Conservation (phyloP, 1,139 yeast genomes). For the Pichia sorboxylosa region DNA sequence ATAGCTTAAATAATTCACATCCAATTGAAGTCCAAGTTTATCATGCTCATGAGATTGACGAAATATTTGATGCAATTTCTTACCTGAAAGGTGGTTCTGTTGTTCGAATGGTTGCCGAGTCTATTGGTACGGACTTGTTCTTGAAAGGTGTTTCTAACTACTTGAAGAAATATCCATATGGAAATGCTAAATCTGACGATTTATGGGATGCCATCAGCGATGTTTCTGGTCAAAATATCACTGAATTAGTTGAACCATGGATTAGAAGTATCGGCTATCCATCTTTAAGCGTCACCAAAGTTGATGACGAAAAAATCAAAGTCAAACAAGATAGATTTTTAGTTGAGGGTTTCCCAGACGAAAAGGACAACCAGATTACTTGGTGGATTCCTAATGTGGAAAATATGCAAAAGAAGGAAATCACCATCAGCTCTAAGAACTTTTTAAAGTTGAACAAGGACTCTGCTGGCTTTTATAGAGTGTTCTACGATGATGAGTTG, state of each 20-base stretch:
- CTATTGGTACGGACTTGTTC: conserved; percentile 39
- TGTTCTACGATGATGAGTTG: conserved; percentile 44
- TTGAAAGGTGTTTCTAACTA: conserved; percentile 43
- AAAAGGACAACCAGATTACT: conserved; percentile 18
- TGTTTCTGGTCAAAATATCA: conserved; percentile 35
- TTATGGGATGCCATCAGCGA: conserved; percentile 41
- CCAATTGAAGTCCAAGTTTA: conserved; percentile 48
- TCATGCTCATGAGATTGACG: conserved; percentile 44
- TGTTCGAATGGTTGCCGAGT: conserved; percentile 42
- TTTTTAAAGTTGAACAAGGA: conserved; percentile 54
- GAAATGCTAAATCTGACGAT: conserved; percentile 42
- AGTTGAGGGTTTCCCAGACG: conserved; percentile 37
- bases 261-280: conserved; percentile 45
- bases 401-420: conserved; percentile 14
- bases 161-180: conserved; percentile 36
- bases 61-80: conserved; percentile 45
- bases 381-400: conserved; percentile 67
- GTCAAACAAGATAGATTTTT: conserved; percentile 46
- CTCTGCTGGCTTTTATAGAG: conserved; percentile 56
- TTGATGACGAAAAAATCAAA: conserved; percentile 23
- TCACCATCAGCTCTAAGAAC: conserved; percentile 8
- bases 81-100: conserved; percentile 47
- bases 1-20: conserved; percentile 43
- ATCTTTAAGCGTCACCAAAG: conserved; percentile 28
- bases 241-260: conserved; percentile 40